Base-by-base conservation (phyloP, 345 rosid species). In the Carallia brachiata region DNA sequence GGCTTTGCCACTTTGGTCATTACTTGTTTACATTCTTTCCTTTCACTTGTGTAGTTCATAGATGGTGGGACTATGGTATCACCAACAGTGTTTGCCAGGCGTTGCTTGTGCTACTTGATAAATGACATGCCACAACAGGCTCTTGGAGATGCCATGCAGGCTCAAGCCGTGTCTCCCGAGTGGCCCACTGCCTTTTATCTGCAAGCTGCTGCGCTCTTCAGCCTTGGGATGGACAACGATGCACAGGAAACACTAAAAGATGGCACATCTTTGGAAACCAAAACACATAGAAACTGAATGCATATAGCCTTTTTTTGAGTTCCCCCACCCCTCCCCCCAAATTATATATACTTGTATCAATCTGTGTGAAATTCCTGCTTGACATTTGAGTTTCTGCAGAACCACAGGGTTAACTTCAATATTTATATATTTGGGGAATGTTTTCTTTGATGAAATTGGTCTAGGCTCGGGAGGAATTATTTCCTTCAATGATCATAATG, bases 111-210 rank as follows among this genome's bases (percentile, higher is more conserved):
- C 54, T 88, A 90, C 84, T 68, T 95, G 83, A 88, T 87, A 82
- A 87, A 57, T 12, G 90, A 87, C 52, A 84, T 83, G 97, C 79
- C 86, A 61, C 85, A 86, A 31, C 89, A 89, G 77, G 99, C 98
- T 57, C 86, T 92, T 16, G 89, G 92, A 36, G 98, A 95, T 69
- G 97, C 98, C 0, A 87, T 86, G 93, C 97, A 89, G 75, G 92
- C 98, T 16, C 96, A 86, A 70, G 92, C 77, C 36, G 75, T 85
- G 32, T 90, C 99, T 37, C 97, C 98, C 0, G 96, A 89, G 65
- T 92, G 86, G 94, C 83, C 90, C 27, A 85, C 87, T 19, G 94
- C 97, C 37, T 80, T 88, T 30, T 92, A 95, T 70, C 90, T 92
- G 66, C 98, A 95, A 77, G 96, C 96, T 3, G 80, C 96, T 70